A percentile compares a stretch with the other conserved stretches of the same genome.
These are phyloP conservation scores for Ceratopteris richardii DNA, from an alignment of 75 land plant species.

Conservation along the genomic window DNA sequence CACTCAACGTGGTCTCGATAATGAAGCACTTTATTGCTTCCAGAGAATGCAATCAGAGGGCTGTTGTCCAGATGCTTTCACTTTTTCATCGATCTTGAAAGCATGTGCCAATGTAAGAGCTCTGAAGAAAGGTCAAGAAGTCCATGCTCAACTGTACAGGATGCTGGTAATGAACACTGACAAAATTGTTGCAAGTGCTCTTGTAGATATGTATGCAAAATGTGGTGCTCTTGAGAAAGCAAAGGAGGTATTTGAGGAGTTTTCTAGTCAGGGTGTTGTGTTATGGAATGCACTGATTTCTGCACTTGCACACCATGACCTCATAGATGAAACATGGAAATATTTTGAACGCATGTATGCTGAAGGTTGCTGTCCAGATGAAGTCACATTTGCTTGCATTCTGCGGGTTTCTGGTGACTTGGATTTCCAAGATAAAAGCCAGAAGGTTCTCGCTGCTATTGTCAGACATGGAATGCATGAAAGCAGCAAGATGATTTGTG, in stretches of 20 bases:
- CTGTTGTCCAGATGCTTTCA: constrained; percentile 33
- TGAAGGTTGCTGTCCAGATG: constrained; percentile 14
- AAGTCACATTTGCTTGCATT: constrained; percentile 17
- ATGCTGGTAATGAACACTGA: not conserved
- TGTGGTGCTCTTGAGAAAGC: constrained; percentile 9
- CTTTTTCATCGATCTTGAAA: constrained; percentile 24
- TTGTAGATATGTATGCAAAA: constrained; percentile 23
- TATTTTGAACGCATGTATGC: constrained; percentile 11
- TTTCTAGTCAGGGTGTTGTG: constrained; percentile 9
- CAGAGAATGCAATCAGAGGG: constrained; percentile 34
- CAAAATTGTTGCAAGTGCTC: constrained; percentile 16
- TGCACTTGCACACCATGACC: constrained; percentile 10
- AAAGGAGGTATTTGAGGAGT: constrained; percentile 11
- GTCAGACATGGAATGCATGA: not conserved
- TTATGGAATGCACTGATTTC: constrained; percentile 28
- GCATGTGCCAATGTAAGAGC: constrained; percentile 11
- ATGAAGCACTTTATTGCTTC: constrained; percentile 22
- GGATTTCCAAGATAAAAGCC: not conserved
- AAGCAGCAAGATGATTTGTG: not conserved
- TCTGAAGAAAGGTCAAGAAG: constrained; percentile 8
- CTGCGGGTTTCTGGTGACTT: constrained; percentile 5
- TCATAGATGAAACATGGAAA: constrained; percentile 5
- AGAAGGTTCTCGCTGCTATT: not conserved
- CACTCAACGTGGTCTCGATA: constrained; percentile 12
- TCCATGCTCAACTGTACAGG: constrained; percentile 18